Percentiles rank a stretch among this genome's conserved stretches.
These are phyloP conservation scores for Protea cynaroides DNA, from an alignment of 164 flowering plant genomes.

Conservation along the genomic window DNA sequence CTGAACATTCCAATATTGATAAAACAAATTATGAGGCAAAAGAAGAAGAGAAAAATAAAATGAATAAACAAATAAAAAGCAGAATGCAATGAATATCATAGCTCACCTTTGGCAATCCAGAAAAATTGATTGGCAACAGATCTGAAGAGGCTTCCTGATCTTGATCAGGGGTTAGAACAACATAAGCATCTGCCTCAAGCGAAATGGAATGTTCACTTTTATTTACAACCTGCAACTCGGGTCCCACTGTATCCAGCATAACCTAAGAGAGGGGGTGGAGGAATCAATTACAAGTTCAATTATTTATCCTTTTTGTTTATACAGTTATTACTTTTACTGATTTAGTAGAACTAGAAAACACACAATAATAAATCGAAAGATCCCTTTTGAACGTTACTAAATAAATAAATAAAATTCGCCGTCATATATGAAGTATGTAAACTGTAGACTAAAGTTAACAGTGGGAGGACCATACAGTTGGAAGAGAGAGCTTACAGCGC, in stretches of 20 bases:
- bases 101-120: constrained; percentile 65
- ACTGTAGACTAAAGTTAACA: too few relatives aligned
- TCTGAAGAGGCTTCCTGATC: constrained; percentile 62
- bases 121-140: constrained; percentile 75
- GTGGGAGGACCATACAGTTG: background rate
- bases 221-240: constrained; percentile 85
- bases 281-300: background rate
- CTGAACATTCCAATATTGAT: background rate
- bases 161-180: constrained; percentile 66
- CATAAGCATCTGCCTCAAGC: constrained; percentile 50
- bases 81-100: background rate
- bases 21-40: too few relatives aligned
- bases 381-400: too few relatives aligned
- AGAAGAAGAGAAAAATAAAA: background rate
- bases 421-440: too few relatives aligned
- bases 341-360: background rate
- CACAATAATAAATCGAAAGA: too few relatives aligned
- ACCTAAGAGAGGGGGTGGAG: constrained; percentile 38
- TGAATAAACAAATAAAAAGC: background rate
- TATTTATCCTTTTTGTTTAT: background rate
- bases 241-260: constrained; percentile 87
- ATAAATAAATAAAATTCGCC: too few relatives aligned
- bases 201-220: constrained; percentile 52
- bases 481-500: constrained; percentile 48
- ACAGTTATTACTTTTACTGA: background rate